These are phyloP conservation scores for Phytophthora pistaciae DNA, from an alignment of 352 stramenopile species.

Conservation along the genomic window DNA sequence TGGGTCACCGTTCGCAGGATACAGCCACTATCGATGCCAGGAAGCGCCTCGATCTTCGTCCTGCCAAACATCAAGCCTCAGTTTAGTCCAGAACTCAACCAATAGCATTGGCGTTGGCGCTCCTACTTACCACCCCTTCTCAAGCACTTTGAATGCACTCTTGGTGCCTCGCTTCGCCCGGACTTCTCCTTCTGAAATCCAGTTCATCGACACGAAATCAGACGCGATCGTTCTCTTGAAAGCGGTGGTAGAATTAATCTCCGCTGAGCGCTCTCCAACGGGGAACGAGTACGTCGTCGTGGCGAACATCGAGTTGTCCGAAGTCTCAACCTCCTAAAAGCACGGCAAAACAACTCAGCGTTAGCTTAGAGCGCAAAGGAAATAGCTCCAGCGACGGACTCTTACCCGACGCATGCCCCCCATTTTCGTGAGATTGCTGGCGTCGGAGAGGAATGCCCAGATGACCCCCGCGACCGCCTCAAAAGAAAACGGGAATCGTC, in stretches of 20 bases:
- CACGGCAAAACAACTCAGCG: neutral
- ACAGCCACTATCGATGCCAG: constrained; percentile 10
- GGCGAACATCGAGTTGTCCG: constrained; percentile 33
- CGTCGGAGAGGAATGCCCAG: constrained; percentile 41
- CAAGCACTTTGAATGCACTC: constrained; percentile 44
- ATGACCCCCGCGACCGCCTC: constrained; percentile 37
- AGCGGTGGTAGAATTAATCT: constrained; percentile 18
- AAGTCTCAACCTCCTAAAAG: constrained; percentile 30
- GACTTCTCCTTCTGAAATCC: constrained; percentile 49
- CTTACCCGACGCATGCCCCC: constrained; percentile 21
- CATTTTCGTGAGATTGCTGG: constrained; percentile 30
- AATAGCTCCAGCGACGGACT: neutral
- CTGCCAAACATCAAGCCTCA: constrained; percentile 4
- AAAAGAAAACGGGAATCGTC: constrained; percentile 48
- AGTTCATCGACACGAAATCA: constrained; percentile 26
- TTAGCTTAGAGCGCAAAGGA: neutral
- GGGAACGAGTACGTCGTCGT: constrained; percentile 34
- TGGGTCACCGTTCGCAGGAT: constrained; percentile 25
- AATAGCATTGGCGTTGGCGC: neutral
- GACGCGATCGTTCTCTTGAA: constrained; percentile 13
- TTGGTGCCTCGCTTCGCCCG: constrained; percentile 34
- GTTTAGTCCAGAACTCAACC: neutral
- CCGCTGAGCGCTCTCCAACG: constrained; percentile 15
- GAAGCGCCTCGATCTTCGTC: constrained; percentile 21
- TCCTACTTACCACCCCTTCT: constrained; percentile 52